These are phyloP conservation scores for Scedosporium apiospermum DNA, from an alignment of 2,329 filamentous ascomycete genomes.

Conservation along the genomic window DNA sequence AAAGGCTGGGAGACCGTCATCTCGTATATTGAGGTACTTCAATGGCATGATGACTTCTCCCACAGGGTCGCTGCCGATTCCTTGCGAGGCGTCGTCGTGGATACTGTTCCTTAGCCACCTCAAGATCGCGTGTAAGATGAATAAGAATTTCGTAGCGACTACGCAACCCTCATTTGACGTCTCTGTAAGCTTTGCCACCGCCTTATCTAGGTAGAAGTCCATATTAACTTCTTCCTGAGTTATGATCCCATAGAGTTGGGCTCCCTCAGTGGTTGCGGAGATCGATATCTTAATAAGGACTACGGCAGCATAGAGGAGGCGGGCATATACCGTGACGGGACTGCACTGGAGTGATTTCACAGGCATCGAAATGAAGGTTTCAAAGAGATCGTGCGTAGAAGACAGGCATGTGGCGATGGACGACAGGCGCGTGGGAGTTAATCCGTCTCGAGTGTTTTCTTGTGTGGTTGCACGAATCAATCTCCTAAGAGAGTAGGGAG, in stretches of 20 bases:
- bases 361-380: not conserved
- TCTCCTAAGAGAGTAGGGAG: slow-evolving; percentile 11
- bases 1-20: too few species aligned
- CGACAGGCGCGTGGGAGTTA: not conserved
- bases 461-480: slow-evolving; percentile 10
- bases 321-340: not conserved
- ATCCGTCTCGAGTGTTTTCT: slow-evolving; percentile 7
- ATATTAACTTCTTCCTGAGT: not conserved
- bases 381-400: not conserved
- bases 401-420: not conserved
- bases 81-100: not conserved
- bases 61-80: not conserved
- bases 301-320: not conserved
- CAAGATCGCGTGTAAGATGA: not conserved
- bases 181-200: not conserved
- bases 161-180: not conserved
- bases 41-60: not conserved
- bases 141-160: not conserved
- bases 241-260: not conserved
- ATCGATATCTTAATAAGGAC: not conserved
- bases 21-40: not conserved
- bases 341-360: not conserved
- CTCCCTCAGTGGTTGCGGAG: not conserved
- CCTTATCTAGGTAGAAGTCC: too few species aligned
- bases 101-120: not conserved